Base-by-base conservation (phyloP, 2,329 filamentous ascomycete species). In the Hymenoscyphus linearis region DNA sequence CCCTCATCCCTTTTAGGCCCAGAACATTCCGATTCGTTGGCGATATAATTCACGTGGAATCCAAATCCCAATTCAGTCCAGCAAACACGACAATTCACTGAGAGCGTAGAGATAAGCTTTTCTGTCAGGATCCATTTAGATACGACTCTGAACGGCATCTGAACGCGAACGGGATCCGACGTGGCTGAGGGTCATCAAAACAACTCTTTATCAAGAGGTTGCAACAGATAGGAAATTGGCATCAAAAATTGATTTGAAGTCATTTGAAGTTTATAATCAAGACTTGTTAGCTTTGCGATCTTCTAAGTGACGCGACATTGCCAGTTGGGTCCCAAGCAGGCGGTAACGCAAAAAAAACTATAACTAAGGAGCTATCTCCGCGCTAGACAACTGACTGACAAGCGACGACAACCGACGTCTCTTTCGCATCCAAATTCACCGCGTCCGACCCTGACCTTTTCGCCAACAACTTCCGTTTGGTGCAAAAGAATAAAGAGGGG, bases 321-420 rank as follows among this genome's bases (percentile, higher is more conserved):
- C 27, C 52, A 25, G 25, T 53, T 31, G 26, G 52, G 52, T 34
- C 25, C 26, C 52, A 31, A n/a, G 9, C 13, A 34, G 25, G 27
- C 52, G 27, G 25, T 34, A 53, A 34, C 25, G 16, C 31, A 53
- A 34, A 53, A 53, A 34, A 53, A 53, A 16, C 2, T 27, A 53
- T n/a, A 34, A n/a, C 52, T 34, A n/a, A 27, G 52, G 52, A 53
- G 52, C 52, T 53, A 31, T 53, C 52, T 53, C 52, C 52, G 52
- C 52, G 27, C 52, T 53, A 53, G 26, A n/a, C 16, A 34, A 34
- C 27, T 25, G 25, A n/a, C n/a, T n/a, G n/a, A n/a, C n/a, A n/a
- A n/a, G n/a, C n/a, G n/a, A n/a, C n/a, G 26, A n/a, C 16, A 34
- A 34, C 27, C 25, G 25, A 26, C 16, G 13, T 27, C 27, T 25